Percentiles rank a stretch among this genome's conserved stretches.
Evolutionary conservation across 352 stramenopile genomes (phyloP).

Genomic region (Globisporangium perplexum): DNA sequence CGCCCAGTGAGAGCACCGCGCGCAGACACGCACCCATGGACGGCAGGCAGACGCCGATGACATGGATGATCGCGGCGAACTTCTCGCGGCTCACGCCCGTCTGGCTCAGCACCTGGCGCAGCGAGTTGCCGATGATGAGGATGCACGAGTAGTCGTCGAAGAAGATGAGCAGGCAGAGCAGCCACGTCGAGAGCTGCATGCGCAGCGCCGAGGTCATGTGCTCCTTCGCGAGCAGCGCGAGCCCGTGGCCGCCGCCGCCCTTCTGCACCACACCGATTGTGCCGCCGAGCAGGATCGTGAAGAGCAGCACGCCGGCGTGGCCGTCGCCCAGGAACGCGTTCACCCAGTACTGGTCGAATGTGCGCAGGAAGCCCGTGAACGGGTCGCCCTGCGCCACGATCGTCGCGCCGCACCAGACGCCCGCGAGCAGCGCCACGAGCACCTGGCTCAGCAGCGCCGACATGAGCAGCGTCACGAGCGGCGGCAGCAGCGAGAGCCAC

Average conservation of each 20-base stretch:
- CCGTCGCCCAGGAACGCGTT: constrained; percentile 76
- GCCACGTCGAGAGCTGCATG: constrained; percentile 81
- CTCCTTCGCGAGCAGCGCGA: constrained; percentile 73
- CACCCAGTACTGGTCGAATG: constrained; percentile 87
- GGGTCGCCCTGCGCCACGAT: constrained; percentile 78
- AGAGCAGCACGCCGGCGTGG: constrained; percentile 83
- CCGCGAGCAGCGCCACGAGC: constrained; percentile 69
- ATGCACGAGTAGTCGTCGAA: constrained; percentile 93
- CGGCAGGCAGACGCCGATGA: constrained; percentile 79
- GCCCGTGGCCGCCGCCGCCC: constrained; percentile 76
- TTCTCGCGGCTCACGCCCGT: constrained; percentile 85
- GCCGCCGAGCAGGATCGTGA: constrained; percentile 85
- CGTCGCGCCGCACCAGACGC: constrained; percentile 84
- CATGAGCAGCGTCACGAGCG: constrained; percentile 69
- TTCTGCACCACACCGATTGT: constrained; percentile 89
- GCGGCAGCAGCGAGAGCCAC: constrained; percentile 69
- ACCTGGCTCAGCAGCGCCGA: constrained; percentile 75
- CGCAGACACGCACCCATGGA: constrained; percentile 82
- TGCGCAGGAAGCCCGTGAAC: constrained; percentile 70
- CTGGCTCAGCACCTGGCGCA: constrained; percentile 75
- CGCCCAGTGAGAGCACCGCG: neutral
- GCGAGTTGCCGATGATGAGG: constrained; percentile 86
- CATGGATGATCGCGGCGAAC: constrained; percentile 88
- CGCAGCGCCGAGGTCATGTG: constrained; percentile 80
- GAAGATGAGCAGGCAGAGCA: constrained; percentile 86